These are phyloP conservation scores for Rhodocollybia butyracea DNA, from an alignment of 768 basidiomycete genomes.

Conservation along the genomic window DNA sequence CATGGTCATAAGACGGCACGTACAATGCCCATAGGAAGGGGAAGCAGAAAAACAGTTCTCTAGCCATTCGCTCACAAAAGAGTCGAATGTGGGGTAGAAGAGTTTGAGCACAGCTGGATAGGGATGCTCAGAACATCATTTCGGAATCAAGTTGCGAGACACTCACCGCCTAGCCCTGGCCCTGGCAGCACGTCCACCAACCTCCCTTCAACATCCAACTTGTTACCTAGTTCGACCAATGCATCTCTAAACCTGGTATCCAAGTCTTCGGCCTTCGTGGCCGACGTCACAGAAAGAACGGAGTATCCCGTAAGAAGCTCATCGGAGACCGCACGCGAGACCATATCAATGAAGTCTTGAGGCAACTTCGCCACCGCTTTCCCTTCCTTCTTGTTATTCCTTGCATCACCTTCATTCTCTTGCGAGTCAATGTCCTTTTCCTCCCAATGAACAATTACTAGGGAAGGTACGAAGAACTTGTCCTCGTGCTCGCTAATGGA, in stretches of 20 bases:
- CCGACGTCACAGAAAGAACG: slow-evolving; percentile 48
- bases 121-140: not conserved
- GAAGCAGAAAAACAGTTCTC: slow-evolving; percentile 28
- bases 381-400: slow-evolving; percentile 58
- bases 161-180: not conserved
- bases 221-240: slow-evolving; percentile 27
- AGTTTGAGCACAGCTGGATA: slow-evolving; percentile 36
- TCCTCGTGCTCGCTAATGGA: slow-evolving; percentile 37
- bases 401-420: slow-evolving; percentile 9
- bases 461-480: slow-evolving; percentile 59
- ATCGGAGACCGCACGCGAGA: slow-evolving; percentile 43
- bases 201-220: slow-evolving; percentile 50
- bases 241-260: slow-evolving; percentile 51
- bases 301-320: slow-evolving; percentile 36
- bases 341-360: slow-evolving; percentile 29
- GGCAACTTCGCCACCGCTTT: slow-evolving; percentile 17
- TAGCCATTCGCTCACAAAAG: slow-evolving; percentile 45
- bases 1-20: not conserved
- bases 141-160: not conserved
- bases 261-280: slow-evolving; percentile 44
- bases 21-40: not conserved
- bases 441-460: slow-evolving; percentile 62
- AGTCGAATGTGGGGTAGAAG: slow-evolving; percentile 34
- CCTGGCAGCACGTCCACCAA: slow-evolving; percentile 40
- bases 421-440: slow-evolving; percentile 34